Conservation (phyloP, 129 eudicot species). For the Tagetes erecta region DNA sequence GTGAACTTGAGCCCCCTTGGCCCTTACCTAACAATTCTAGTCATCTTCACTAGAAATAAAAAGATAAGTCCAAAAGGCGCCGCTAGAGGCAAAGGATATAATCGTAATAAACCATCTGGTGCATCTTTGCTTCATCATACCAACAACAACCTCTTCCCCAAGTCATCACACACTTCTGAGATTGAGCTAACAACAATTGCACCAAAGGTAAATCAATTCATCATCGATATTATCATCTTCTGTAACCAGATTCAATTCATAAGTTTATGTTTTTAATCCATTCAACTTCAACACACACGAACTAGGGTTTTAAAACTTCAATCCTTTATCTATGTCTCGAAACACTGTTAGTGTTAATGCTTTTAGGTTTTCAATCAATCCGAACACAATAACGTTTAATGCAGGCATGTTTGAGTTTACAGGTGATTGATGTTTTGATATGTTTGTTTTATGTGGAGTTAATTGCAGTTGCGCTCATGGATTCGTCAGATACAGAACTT, state of each 20-base stretch:
- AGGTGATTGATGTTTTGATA: neutral
- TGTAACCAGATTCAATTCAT: constrained; percentile 4
- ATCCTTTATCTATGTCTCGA: neutral
- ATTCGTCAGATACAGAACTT: constrained; percentile 44
- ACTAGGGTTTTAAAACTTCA: constrained; percentile 30
- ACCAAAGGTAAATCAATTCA: constrained; percentile 23
- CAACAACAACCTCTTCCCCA: constrained; percentile 7
- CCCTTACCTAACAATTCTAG: too few species aligned
- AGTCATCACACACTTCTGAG: constrained; percentile 19
- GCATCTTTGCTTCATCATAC: neutral
- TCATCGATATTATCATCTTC: neutral
- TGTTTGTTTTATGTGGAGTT: constrained; percentile 22
- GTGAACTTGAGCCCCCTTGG: too few species aligned
- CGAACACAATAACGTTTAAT: neutral
- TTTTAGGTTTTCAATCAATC: neutral
- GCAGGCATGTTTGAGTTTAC: constrained; percentile 8
- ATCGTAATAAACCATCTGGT: neutral
- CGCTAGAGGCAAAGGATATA: constrained; percentile 13
- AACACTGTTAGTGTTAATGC: neutral
- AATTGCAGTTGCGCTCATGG: constrained; percentile 40
- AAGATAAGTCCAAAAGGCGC: neutral
- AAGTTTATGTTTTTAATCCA: neutral
- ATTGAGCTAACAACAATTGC: constrained; percentile 7
- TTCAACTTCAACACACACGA: neutral
- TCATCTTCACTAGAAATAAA: too few species aligned